Evolutionary conservation across 2,329 filamentous ascomycete species (phyloP).

Genomic region (Ampelomyces quisqualis): DNA sequence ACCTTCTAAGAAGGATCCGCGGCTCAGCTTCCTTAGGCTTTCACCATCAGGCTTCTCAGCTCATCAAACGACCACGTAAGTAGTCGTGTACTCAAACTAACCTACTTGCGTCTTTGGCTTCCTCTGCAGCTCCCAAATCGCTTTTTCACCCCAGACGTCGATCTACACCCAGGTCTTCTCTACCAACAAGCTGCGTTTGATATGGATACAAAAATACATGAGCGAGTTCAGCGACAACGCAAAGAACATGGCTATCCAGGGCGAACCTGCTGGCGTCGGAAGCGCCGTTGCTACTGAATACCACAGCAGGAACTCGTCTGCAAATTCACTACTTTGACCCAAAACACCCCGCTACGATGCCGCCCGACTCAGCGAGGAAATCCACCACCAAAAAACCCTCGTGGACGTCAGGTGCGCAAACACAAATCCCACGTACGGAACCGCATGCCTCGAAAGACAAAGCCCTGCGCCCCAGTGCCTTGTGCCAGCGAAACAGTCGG

Average conservation of each 20-base stretch:
- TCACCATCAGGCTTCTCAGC: conserved; percentile 58
- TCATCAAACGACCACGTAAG: conserved; percentile 52
- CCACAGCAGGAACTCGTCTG: conserved; percentile 55
- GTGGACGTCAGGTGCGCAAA: conserved; percentile 51
- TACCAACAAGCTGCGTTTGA: conserved; percentile 56
- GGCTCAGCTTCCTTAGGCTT: conserved; percentile 58
- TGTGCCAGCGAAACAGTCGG: too few relatives aligned
- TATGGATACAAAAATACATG: conserved; percentile 58
- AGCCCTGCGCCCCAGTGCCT: conserved; percentile 51
- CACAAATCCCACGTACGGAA: conserved; percentile 39
- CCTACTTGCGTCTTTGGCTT: conserved; percentile 60
- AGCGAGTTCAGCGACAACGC: conserved; percentile 57
- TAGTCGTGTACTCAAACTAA: conserved; percentile 57
- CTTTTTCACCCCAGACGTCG: conserved; percentile 45
- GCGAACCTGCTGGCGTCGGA: conserved; percentile 59
- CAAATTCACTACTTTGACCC: conserved; percentile 59
- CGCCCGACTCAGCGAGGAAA: conserved; percentile 55
- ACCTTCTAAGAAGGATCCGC: conserved; percentile 63
- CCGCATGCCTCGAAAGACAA: conserved; percentile 60
- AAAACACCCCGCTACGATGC: conserved; percentile 58
- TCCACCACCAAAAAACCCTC: conserved; percentile 52
- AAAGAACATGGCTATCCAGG: conserved; percentile 55
- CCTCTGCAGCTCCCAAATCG: conserved; percentile 53
- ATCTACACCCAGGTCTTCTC: conserved; percentile 55
- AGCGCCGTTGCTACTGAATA: conserved; percentile 55